Base-by-base conservation (phyloP, 2,329 filamentous ascomycete species). In the Mycosphaerella sp. region DNA sequence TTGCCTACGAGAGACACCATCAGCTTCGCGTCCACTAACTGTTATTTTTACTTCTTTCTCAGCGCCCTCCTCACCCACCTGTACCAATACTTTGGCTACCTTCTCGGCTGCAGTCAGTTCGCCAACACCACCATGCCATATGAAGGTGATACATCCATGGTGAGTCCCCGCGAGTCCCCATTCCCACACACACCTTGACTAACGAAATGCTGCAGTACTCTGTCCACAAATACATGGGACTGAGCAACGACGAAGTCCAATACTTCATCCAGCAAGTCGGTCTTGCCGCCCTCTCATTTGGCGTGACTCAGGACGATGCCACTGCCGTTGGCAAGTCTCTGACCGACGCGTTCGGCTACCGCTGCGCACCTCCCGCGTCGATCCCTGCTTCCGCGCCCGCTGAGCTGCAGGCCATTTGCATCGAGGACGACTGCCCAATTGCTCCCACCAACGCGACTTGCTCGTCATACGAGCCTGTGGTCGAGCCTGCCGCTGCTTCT, bases 241-340 rank as follows among this genome's bases (percentile, higher is more conserved):
- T 84, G 44, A 70, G 76, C 62, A 63, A 69, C 29, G 66, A 69
- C 51, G 73, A 84, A 64, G 66, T 81, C 39, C 75, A 73, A 31
- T 84, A 82, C 71, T 84, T 84, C 71, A 78, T 83, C 64, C 59
- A 72, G 42, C 80, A 84, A 67, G 78, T 84, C 52, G 79, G 74
- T 29, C 66, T 81, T 10, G 73, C 81, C 4, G 80, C 78, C 6
- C 70, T 74, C 38, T 82, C 79, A 1, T 82, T 84, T 60, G 82
- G 82, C 40, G 80, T 84, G 41, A 71, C 77, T n/a, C 61, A 74
- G 10, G 72, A 71, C 2, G 82, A 84, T 62, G 69, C 82, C 45
- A 64, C 64, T 17, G 67, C 65, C 32, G 77, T 83, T 29, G 80
- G 72, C 55, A 70, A 58, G 32, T 72, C 76, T 1, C 76, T 85